Base-by-base conservation (phyloP, 1,139 yeast genomes). In the Yamadazyma epiphylla region DNA sequence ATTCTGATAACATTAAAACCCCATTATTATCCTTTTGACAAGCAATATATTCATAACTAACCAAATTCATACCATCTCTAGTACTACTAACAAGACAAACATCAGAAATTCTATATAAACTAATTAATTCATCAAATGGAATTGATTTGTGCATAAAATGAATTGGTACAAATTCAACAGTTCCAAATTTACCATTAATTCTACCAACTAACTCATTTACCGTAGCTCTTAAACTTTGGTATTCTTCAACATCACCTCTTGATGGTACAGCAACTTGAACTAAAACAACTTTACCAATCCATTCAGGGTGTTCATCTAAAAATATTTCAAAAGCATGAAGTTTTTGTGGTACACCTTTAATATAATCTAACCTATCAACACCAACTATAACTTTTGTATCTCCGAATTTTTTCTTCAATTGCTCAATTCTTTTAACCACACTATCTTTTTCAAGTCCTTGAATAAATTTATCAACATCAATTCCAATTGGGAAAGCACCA, bases 211-310 rank as follows among this genome's bases (percentile, higher is more conserved):
- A 70, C 58, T 94, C 98, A 53, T 91, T 94, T 13, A 94, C 97
- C 5, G 87, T 88, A 4, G 96, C 88, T 40, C 98, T 73, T 43
- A 94, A 66, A 48, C 87, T 83, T 53, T 91, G 98, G 57, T 94
- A 94, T 55, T 94, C 99, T 59, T 94, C 98, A 16, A 94, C 99
- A 48, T 91, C 98, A 29, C 96, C 97, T 48, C 99, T 74, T 15
- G 95, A 84, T 8, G 99, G 99, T 11, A 94, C 97, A 0, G 98
- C 98, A 21, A 94, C 94, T 58, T 94, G 99, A 5, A 94, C 94
- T 31, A 94, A 65, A 1, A 94, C 91, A 13, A 89, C 96, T 57
- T 91, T 94, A 5, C 98, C 98, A 28, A 88, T 86, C 96, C 96
- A 94, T 59, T 89, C 96, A 0, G 98, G 98, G 54, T 94, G 94